These are phyloP conservation scores for Prunella vulgaris DNA, from an alignment of 257 asterid genomes.

Conservation along the genomic window DNA sequence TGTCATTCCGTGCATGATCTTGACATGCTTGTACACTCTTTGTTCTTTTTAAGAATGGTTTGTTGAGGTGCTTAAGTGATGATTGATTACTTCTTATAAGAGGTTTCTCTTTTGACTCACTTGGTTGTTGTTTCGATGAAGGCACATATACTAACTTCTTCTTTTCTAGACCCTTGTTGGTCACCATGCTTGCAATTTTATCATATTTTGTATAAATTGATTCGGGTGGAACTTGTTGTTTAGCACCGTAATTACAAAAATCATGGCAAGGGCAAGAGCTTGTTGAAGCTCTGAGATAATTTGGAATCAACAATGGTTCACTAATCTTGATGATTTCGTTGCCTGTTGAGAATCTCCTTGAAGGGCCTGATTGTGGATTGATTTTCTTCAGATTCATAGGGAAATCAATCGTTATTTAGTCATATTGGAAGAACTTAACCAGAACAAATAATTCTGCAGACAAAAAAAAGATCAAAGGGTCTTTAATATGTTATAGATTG, in stretches of 20 bases:
- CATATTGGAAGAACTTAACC: background rate
- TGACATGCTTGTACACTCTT: background rate
- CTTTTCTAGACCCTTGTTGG: background rate
- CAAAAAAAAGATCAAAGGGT: background rate
- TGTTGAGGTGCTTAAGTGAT: background rate
- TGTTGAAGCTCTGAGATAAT: slow-evolving; percentile 53
- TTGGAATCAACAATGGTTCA: slow-evolving; percentile 30
- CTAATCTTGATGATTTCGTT: slow-evolving; percentile 12
- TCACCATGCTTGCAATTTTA: background rate
- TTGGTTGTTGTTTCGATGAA: slow-evolving; percentile 14
- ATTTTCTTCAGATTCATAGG: slow-evolving; percentile 19
- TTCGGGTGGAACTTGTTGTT: slow-evolving; percentile 27
- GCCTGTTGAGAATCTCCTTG: slow-evolving; percentile 34
- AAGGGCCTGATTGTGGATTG: background rate
- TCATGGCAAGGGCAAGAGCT: slow-evolving; percentile 97
- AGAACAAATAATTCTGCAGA: background rate
- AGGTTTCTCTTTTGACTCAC: slow-evolving; percentile 17
- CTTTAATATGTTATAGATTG: background rate
- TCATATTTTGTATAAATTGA: background rate
- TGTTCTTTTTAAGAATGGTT: background rate
- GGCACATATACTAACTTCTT: background rate
- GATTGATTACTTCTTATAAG: background rate
- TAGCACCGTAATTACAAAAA: slow-evolving; percentile 66
- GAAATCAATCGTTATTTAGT: background rate
- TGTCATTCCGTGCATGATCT: slow-evolving; percentile 1